Evolutionary conservation across 495 filamentous ascomycete species (phyloP).

Genomic region (Penicillium subrubescens): DNA sequence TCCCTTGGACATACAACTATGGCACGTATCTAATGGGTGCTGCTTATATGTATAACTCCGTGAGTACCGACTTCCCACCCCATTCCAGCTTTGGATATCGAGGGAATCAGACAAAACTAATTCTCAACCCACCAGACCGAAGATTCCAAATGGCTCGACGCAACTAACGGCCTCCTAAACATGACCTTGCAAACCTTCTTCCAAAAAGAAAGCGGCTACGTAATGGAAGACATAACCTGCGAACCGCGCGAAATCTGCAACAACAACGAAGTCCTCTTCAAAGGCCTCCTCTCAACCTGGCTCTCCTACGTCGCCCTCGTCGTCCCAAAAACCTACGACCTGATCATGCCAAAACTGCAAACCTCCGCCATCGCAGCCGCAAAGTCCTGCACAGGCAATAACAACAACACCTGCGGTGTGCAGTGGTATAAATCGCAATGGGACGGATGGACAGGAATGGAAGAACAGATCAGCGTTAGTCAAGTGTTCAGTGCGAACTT

Average conservation of each 20-base stretch:
- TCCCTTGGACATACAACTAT: slow-evolving; percentile 72
- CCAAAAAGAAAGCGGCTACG: slow-evolving; percentile 49
- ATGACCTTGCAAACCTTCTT: slow-evolving; percentile 45
- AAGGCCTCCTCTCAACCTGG: slow-evolving; percentile 76
- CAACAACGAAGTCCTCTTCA: slow-evolving; percentile 77
- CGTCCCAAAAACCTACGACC: slow-evolving; percentile 57
- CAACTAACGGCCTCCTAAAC: slow-evolving; percentile 55
- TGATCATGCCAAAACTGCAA: slow-evolving; percentile 65
- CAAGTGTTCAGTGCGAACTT: slow-evolving; percentile 51
- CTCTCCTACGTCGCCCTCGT: slow-evolving; percentile 72
- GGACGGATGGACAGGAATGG: slow-evolving; percentile 65
- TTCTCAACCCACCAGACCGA: slow-evolving; percentile 23
- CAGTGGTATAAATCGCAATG: slow-evolving; percentile 65
- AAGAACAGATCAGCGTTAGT: slow-evolving; percentile 54
- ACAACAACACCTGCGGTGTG: slow-evolving; percentile 71
- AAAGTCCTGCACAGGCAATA: slow-evolving; percentile 61
- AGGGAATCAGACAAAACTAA: slow-evolving; percentile 19
- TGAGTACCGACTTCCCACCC: slow-evolving; percentile 24
- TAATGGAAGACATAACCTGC: slow-evolving; percentile 68
- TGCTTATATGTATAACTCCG: slow-evolving; percentile 71
- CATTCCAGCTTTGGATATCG: too few species aligned
- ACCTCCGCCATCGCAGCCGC: slow-evolving; percentile 70
- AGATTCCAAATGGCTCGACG: slow-evolving; percentile 51
- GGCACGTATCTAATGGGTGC: slow-evolving; percentile 69
- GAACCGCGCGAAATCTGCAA: slow-evolving; percentile 62